phyloP scores from a whole-genome alignment of 768 basidiomycete species.

The Xerocomus brunneocitrinus region DNA sequence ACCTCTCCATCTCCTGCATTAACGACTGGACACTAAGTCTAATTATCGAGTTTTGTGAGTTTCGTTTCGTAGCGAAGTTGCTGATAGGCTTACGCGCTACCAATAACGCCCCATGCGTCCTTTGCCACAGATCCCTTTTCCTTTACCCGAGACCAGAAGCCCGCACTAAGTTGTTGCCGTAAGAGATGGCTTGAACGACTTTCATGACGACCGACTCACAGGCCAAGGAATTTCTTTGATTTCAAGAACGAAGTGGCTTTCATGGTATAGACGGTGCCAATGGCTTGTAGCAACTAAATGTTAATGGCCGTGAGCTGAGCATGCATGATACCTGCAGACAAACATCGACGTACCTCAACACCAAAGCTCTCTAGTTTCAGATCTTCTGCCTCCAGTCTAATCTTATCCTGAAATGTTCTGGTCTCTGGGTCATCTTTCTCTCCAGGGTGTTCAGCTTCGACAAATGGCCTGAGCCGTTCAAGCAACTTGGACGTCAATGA shows the following conservation, averaged over 20 bases:
- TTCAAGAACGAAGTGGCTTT: constrained; percentile 92
- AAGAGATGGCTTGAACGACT: too few species aligned
- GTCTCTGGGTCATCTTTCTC: constrained; percentile 82
- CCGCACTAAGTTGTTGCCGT: constrained; percentile 46
- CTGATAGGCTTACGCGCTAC: constrained; percentile 70
- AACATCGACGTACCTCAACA: constrained; percentile 62
- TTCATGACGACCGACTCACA: constrained; percentile 44
- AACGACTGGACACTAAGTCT: constrained; percentile 26
- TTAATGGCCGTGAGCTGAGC: not conserved
- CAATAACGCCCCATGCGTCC: constrained; percentile 95
- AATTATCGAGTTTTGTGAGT: constrained; percentile 42
- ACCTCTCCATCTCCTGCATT: constrained; percentile 79
- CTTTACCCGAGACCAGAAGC: constrained; percentile 90
- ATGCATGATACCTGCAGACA: not conserved
- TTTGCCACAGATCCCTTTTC: constrained; percentile 92
- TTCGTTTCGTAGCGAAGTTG: constrained; percentile 43
- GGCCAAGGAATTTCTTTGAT: constrained; percentile 84
- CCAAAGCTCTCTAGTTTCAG: constrained; percentile 97
- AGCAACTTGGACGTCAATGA: constrained; percentile 73
- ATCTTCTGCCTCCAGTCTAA: constrained; percentile 86
- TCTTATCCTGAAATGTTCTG: constrained; percentile 65
- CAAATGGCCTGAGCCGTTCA: constrained; percentile 83
- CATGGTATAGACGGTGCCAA: constrained; percentile 88
- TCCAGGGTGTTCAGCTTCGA: constrained; percentile 83
- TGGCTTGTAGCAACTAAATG: constrained; percentile 75